These are phyloP conservation scores for Entophlyctis helioformis DNA, from an alignment of 192 early-diverging fungal genomes.

Conservation along the genomic window DNA sequence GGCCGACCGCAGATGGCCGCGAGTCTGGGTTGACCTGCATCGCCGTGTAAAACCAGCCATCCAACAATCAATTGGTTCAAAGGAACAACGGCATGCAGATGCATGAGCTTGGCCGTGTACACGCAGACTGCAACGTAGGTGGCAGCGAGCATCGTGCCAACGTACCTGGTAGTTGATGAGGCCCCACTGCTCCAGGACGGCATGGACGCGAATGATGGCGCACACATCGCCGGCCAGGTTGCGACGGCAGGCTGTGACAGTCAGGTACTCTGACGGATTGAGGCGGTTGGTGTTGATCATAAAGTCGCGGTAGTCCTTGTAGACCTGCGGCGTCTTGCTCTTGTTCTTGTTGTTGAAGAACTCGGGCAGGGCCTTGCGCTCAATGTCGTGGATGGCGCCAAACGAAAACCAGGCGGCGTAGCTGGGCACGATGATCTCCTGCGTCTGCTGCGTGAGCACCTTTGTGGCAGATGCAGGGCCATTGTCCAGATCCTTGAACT, in stretches of 20 bases:
- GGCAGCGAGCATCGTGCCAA: neutral
- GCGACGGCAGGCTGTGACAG: slow-evolving; percentile 92
- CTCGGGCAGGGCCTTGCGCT: slow-evolving; percentile 81
- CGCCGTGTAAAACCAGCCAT: no score
- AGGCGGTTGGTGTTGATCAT: slow-evolving; percentile 97
- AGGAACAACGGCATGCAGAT: no score
- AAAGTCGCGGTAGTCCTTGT: slow-evolving; percentile 89
- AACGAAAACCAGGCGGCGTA: slow-evolving; percentile 93
- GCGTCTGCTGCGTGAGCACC: slow-evolving; percentile 16
- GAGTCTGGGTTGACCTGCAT: slow-evolving; percentile 80
- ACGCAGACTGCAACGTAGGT: neutral
- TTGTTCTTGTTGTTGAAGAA: slow-evolving; percentile 91
- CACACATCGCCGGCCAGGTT: slow-evolving; percentile 98
- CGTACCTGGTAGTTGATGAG: slow-evolving; percentile 93
- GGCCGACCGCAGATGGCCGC: slow-evolving; percentile 79
- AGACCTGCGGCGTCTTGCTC: slow-evolving; percentile 84
- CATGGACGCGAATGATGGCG: slow-evolving; percentile 95
- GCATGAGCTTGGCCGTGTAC: neutral
- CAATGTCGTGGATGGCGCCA: slow-evolving; percentile 68
- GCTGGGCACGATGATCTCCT: slow-evolving; percentile 54
- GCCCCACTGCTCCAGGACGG: slow-evolving; percentile 98
- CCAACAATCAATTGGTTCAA: no score
- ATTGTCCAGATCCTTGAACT: slow-evolving; percentile 7
- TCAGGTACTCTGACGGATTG: slow-evolving; percentile 91
- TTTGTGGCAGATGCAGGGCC: slow-evolving; percentile 8